Base-by-base conservation (phyloP, 1,284 basidiomycete species). In the Tilletia caries region DNA sequence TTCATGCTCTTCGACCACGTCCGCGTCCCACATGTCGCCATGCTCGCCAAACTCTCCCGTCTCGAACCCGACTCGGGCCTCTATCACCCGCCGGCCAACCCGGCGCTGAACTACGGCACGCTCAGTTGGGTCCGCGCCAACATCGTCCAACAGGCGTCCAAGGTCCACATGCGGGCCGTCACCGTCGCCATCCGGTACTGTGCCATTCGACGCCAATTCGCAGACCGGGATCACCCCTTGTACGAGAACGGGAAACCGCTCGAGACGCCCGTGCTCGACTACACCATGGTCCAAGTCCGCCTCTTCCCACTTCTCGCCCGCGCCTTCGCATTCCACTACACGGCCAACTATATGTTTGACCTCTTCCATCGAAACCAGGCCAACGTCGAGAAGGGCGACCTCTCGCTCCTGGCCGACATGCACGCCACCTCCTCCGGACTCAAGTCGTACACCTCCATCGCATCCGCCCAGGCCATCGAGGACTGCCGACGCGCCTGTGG, bases 311-410 rank as follows among this genome's bases (percentile, higher is more conserved):
- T 83, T 48, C 74, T 85, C 62, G 84, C 83, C 2, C 78, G 83
- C 73, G 83, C 84, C 0, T 82, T 83, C 68, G 84, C 84, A n/a
- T 83, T 82, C 70, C 83, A 84, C 76, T 84, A 81, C 74, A 84
- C 76, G 13, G 76, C 76, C 33, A 71, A 72, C 65, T 78, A 73
- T 70, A 84, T 85, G 83, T 83, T 79, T 72, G 74, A 81, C 3
- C 77, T 82, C 29, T 85, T 84, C 76, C 73, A 81, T 52, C 71
- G 74, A 37, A 84, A 82, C 75, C 75, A 82, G 71, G 74, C 74
- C 48, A 75, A 73, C 37, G 80, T 84, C 70, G 74, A 76, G 46
- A 71, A 77, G 15, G 83, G 82, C 27, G 84, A 85, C 70, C 82
- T 84, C 52, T 79, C 79, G 33, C 67, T 83, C 50, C 76, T 85